Evolutionary conservation across 1,284 basidiomycete species (phyloP).

Genomic region (Porogramme epimiltina): DNA sequence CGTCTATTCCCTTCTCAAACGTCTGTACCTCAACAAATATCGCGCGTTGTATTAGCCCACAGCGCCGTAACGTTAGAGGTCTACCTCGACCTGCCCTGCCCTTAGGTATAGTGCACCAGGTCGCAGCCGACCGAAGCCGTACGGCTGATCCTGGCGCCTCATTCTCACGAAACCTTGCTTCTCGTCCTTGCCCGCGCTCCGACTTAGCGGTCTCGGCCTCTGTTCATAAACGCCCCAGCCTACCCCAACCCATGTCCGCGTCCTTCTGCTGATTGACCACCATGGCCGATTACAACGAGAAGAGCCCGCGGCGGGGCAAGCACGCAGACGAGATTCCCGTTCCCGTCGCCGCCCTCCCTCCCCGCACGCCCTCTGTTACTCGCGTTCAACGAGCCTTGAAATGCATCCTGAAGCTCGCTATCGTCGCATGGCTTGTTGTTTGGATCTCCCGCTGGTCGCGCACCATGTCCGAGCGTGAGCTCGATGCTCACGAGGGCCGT

Average conservation of each 20-base stretch:
- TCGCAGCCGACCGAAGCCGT: too few species aligned
- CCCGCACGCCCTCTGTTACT: conserved; percentile 1
- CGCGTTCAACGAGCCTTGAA: neutral
- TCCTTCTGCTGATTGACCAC: conserved; percentile 11
- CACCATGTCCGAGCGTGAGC: conserved; percentile 21
- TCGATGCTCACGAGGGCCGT: conserved; percentile 14
- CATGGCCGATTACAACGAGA: conserved; percentile 15
- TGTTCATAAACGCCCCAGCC: conserved; percentile 3
- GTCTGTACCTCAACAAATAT: too few species aligned
- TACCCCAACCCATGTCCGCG: conserved; percentile 1
- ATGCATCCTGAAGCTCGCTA: conserved; percentile 10
- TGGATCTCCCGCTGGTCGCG: conserved; percentile 11
- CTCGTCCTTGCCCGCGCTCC: conserved; percentile 13
- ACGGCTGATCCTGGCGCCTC: too few species aligned
- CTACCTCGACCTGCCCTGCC: too few species aligned
- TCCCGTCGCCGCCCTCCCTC: conserved; percentile 13
- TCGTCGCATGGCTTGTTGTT: conserved; percentile 9
- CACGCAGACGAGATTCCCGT: conserved; percentile 13
- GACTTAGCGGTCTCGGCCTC: conserved; percentile 1
- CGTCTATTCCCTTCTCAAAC: too few species aligned
- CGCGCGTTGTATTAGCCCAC: too few species aligned
- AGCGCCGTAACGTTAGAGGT: too few species aligned
- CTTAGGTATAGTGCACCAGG: too few species aligned
- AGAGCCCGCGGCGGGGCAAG: conserved; percentile 11
- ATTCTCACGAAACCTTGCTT: too few species aligned